A percentile compares a stretch with the other conserved stretches of the same genome.
These are phyloP conservation scores for Elaeis oleifera DNA, from an alignment of 202 grass and related monocot genomes.

Conservation along the genomic window DNA sequence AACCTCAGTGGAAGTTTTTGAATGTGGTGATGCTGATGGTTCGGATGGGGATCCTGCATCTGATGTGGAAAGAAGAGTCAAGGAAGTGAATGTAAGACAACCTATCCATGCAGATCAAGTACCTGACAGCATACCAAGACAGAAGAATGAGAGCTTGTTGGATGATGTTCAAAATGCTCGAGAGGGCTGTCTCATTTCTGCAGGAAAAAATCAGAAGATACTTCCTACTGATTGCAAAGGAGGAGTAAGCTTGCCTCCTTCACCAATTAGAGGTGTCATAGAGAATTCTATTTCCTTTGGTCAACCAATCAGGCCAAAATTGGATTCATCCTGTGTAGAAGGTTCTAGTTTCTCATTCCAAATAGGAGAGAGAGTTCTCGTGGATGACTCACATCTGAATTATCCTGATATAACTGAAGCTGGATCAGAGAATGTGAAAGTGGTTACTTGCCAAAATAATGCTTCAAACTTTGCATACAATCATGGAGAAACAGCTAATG, in stretches of 20 bases:
- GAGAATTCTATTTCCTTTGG: conserved; percentile 7
- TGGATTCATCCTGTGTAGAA: conserved; percentile 27
- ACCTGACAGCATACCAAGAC: no score
- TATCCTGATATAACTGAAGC: not conserved
- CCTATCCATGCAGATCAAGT: no score
- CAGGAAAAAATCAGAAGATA: conserved; percentile 4
- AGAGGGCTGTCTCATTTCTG: not conserved
- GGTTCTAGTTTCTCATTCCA: conserved; percentile 26
- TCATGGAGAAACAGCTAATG: conserved; percentile 12
- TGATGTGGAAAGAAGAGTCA: not conserved
- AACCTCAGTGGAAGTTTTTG: not conserved
- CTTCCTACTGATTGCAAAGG: conserved; percentile 3
- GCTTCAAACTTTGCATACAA: conserved; percentile 23
- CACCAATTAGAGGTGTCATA: conserved; percentile 21
- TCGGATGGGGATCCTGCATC: not conserved
- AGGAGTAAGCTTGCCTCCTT: conserved; percentile 15
- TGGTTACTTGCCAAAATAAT: no score
- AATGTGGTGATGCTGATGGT: not conserved
- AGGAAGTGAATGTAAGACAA: no score
- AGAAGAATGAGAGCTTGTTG: no score
- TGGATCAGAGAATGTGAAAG: not conserved
- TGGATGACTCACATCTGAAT: conserved; percentile 1
- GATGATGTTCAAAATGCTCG: no score
- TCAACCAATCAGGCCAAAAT: conserved; percentile 12
- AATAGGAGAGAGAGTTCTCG: not conserved